phyloP scores from a whole-genome alignment of 805 yeast species.

The Citeromyces nyonsensis region DNA sequence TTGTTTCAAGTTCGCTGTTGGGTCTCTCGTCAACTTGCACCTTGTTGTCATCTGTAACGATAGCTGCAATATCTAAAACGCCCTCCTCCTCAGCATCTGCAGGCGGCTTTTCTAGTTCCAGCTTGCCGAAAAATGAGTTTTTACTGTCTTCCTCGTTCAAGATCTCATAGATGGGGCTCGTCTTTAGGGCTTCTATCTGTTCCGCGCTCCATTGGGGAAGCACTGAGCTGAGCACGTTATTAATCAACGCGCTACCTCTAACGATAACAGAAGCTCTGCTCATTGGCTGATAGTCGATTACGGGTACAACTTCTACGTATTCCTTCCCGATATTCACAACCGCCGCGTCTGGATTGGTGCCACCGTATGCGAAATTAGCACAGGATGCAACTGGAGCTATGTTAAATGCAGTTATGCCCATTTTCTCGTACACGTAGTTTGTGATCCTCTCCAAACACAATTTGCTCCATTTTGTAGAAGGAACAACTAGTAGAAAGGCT shows the following conservation, averaged over 20 bases:
- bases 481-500: constrained; percentile 47
- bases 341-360: constrained; percentile 43
- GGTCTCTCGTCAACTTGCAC: constrained; percentile 11
- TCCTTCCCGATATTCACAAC: constrained; percentile 73
- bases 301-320: constrained; percentile 64
- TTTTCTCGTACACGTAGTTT: constrained; percentile 57
- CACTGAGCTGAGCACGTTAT: constrained; percentile 28
- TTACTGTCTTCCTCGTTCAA: constrained; percentile 51
- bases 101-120: constrained; percentile 10
- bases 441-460: constrained; percentile 53
- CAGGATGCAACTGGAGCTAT: constrained; percentile 55
- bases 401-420: constrained; percentile 61
- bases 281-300: constrained; percentile 56
- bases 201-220: constrained; percentile 39
- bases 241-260: constrained; percentile 57
- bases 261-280: constrained; percentile 1
- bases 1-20: constrained; percentile 62
- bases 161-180: constrained; percentile 65
- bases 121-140: constrained; percentile 41
- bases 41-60: constrained; percentile 33
- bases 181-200: constrained; percentile 66
- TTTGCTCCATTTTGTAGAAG: constrained; percentile 59
- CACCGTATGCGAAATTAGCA: constrained; percentile 63
- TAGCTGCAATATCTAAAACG: constrained; percentile 75
- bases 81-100: constrained; percentile 37